A percentile compares a stretch with the other conserved stretches of the same genome.
These are phyloP conservation scores for Panicum hallii DNA, from an alignment of 202 grass and related monocot genomes.

Conservation along the genomic window DNA sequence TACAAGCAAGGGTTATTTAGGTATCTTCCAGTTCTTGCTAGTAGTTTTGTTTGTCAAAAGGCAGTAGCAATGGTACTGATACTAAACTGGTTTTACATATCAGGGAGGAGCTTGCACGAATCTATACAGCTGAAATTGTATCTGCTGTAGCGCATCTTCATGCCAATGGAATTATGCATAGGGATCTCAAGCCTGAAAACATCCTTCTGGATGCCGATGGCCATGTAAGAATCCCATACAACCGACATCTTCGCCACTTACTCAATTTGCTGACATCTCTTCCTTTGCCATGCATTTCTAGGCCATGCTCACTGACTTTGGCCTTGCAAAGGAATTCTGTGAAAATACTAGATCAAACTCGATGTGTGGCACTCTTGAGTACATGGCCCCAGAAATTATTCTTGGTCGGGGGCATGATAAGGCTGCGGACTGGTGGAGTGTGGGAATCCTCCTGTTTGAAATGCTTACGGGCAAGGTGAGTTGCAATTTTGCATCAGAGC, in stretches of 20 bases:
- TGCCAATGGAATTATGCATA: conserved; percentile 83
- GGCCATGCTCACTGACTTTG: conserved; percentile 92
- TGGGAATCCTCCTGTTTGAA: conserved; percentile 93
- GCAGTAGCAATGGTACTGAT: not conserved
- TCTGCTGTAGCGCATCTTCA: conserved; percentile 84
- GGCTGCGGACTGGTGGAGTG: conserved; percentile 92
- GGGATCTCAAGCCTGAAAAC: conserved; percentile 92
- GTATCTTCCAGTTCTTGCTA: conserved; percentile 40
- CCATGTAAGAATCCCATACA: conserved; percentile 64
- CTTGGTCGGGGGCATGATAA: conserved; percentile 79
- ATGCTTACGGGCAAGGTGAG: conserved; percentile 88
- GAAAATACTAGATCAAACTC: conserved; percentile 86
- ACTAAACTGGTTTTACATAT: conserved; percentile 34
- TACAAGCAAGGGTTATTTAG: conserved; percentile 87
- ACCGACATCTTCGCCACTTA: not conserved
- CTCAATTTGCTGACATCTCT: conserved; percentile 33
- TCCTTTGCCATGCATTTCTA: not conserved
- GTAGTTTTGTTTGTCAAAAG: conserved; percentile 31
- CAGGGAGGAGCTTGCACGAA: conserved; percentile 83
- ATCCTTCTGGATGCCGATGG: conserved; percentile 82
- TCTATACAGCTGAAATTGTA: conserved; percentile 85
- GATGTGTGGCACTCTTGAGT: conserved; percentile 79
- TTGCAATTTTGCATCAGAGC: conserved; percentile 2
- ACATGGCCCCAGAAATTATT: conserved; percentile 89
- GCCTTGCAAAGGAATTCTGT: conserved; percentile 79